Percentiles rank a stretch among this genome's conserved stretches.
Conservation (phyloP, 2,329 filamentous ascomycete genomes). For the Fusarium tuaranense region DNA sequence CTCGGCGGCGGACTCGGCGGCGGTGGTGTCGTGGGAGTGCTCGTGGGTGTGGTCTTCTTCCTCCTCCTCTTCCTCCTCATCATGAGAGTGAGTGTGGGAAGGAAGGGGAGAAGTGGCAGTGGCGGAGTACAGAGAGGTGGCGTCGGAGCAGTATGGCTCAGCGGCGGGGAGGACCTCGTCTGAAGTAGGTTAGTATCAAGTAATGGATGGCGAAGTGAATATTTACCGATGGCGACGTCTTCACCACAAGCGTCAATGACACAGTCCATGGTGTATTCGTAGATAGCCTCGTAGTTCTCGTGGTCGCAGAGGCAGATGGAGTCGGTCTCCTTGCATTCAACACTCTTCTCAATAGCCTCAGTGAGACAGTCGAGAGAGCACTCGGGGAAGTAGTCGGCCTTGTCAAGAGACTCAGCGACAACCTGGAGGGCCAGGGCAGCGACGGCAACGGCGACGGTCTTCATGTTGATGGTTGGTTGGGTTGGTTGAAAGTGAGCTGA, state of each 20-base stretch:
- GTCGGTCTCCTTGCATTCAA: not conserved
- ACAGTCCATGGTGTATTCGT: conserved; percentile 6
- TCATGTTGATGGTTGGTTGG: not conserved
- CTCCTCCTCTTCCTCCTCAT: conserved; percentile 4
- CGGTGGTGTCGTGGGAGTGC: not conserved
- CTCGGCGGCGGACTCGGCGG: not conserved
- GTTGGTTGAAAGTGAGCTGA: not conserved
- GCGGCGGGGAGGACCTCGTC: not conserved
- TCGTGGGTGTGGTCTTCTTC: not conserved
- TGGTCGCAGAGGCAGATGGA: conserved; percentile 4
- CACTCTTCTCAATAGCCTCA: not conserved
- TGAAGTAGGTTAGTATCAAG: not conserved
- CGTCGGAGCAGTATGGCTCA: not conserved
- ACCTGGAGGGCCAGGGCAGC: not conserved
- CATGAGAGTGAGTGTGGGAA: conserved; percentile 2
- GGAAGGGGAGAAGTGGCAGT: conserved; percentile 5
- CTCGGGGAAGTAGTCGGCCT: conserved; percentile 10
- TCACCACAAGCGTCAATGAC: conserved; percentile 6
- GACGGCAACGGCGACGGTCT: conserved; percentile 3
- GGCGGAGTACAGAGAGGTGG: not conserved
- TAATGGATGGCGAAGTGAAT: not conserved
- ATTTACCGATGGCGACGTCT: not conserved
- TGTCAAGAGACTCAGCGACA: not conserved
- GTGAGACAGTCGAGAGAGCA: conserved; percentile 5
- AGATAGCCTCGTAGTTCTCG: conserved; percentile 9